A percentile compares a stretch with the other conserved stretches of the same genome.
Evolutionary conservation across 164 flowering plant species (phyloP).

Genomic region (Nelumbo lutea): DNA sequence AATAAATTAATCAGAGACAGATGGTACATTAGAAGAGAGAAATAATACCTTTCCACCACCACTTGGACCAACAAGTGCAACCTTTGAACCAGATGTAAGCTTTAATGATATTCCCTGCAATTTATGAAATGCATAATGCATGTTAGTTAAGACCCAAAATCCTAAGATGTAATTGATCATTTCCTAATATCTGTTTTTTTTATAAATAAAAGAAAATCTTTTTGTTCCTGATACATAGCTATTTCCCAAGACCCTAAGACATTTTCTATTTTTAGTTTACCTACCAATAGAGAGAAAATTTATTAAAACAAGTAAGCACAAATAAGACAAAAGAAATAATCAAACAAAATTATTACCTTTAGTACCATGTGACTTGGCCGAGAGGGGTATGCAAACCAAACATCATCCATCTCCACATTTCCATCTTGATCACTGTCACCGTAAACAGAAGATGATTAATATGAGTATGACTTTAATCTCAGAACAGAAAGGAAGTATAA

Average conservation of each 20-base stretch:
- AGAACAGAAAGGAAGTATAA: not conserved
- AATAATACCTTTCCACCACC: slow-evolving; percentile 91
- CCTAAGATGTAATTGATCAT: not conserved
- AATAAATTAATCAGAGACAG: not conserved
- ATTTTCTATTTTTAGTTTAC: no score
- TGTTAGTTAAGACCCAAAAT: not conserved
- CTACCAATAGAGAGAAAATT: not conserved
- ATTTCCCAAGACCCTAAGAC: no score
- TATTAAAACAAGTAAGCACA: not conserved
- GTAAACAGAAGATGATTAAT: slow-evolving; percentile 2
- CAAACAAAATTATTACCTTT: slow-evolving; percentile 47
- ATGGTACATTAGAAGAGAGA: not conserved
- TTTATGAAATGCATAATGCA: not conserved
- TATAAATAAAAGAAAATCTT: not conserved
- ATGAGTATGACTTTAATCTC: slow-evolving; percentile 2
- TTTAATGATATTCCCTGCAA: slow-evolving; percentile 77
- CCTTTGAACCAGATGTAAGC: slow-evolving; percentile 78
- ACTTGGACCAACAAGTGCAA: slow-evolving; percentile 98
- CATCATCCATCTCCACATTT: slow-evolving; percentile 84
- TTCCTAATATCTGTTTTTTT: not conserved
- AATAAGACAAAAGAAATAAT: not conserved
- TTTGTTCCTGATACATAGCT: no score
- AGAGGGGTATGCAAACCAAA: slow-evolving; percentile 98
- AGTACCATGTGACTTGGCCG: slow-evolving; percentile 86
- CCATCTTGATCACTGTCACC: slow-evolving; percentile 66